Evolutionary conservation across 2,329 filamentous ascomycete species (phyloP), one percentile per base, ranked within the genome.

Genomic region (Pseudogymnoascus sp.): DNA sequence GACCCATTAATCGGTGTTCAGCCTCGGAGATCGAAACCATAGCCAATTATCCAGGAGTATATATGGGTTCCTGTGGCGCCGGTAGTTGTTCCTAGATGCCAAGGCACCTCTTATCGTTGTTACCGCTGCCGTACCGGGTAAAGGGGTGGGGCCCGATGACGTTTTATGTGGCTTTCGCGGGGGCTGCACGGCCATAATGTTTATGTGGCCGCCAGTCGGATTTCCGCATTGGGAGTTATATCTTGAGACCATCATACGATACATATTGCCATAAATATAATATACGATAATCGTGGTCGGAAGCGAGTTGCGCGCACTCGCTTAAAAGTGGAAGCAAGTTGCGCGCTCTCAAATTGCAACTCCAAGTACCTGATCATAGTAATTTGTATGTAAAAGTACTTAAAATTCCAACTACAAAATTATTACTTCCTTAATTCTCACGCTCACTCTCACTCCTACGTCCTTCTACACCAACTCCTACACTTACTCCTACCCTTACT

Each of bases 71-170:
- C 26, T 10, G 26, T 29, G 23, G 23, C 5, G 23, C 47, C 47
- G 47, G 47, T 11, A 54, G 7, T 54, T 54, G 47, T 54, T 54
- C 47, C 47, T 54, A 29, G 47, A 54, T 54, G 47, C 47, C 23
- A 54, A 54, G 47, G 14, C 23, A 31, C 47, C 14, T 31, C 47
- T 54, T 12, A 54, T 54, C 23, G 47, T 31, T 16, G 14, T 12
- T 54, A 6, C 47, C 23, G 47, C 31, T 54, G 23, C 47, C 26
- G 26, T 54, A 16, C 6, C n/a, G 47, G 47, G 47, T n/a, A 16
- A 29, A 51, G 14, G 29, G 23, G 47, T 54, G 47, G 47, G 8
- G 7, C 47, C 6, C 26, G 23, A 54, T 54, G 47, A 54, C 47
- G 47, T 54, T 16, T 54, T 31, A 4, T 54, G 47, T 54, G 47